Percentiles rank a stretch among this genome's conserved stretches.
These are phyloP conservation scores for Microbotryomycetes sp. DNA, from an alignment of 1,284 basidiomycete genomes.

Conservation along the genomic window DNA sequence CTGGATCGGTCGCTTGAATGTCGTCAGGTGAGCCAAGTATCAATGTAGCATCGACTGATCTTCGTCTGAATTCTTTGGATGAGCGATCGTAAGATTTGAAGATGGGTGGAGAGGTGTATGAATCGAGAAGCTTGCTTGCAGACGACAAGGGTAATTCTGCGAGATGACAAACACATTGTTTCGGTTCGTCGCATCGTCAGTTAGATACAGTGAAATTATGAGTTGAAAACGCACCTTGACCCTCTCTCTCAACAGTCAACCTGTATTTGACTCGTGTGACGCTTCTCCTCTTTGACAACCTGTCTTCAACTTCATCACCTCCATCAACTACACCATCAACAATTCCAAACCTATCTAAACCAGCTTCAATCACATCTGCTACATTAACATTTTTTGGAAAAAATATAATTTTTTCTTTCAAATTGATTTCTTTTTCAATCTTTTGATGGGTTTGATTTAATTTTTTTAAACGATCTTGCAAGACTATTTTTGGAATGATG, in stretches of 20 bases:
- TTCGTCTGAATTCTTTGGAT: slow-evolving; percentile 63
- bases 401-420: slow-evolving; percentile 63
- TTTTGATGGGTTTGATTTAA: not conserved
- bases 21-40: slow-evolving; percentile 67
- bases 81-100: slow-evolving; percentile 59
- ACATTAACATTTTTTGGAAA: slow-evolving; percentile 92
- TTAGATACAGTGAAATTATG: not conserved
- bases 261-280: slow-evolving; percentile 71
- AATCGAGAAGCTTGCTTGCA: slow-evolving; percentile 74
- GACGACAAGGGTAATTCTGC: slow-evolving; percentile 68
- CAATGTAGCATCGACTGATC: slow-evolving; percentile 73
- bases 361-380: slow-evolving; percentile 88
- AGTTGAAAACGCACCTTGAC: slow-evolving; percentile 49
- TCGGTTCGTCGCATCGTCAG: slow-evolving; percentile 14
- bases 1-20: slow-evolving; percentile 70
- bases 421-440: not conserved
- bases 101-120: slow-evolving; percentile 67
- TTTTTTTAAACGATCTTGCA: slow-evolving; percentile 19
- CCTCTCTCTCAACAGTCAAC: slow-evolving; percentile 50
- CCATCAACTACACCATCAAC: slow-evolving; percentile 93
- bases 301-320: slow-evolving; percentile 93
- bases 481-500: slow-evolving; percentile 62
- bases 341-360: slow-evolving; percentile 86
- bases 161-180: not conserved
- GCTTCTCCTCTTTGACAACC: slow-evolving; percentile 71